phyloP scores from a whole-genome alignment of 208 protist genomes.

The Vickermania spadyakhi region DNA sequence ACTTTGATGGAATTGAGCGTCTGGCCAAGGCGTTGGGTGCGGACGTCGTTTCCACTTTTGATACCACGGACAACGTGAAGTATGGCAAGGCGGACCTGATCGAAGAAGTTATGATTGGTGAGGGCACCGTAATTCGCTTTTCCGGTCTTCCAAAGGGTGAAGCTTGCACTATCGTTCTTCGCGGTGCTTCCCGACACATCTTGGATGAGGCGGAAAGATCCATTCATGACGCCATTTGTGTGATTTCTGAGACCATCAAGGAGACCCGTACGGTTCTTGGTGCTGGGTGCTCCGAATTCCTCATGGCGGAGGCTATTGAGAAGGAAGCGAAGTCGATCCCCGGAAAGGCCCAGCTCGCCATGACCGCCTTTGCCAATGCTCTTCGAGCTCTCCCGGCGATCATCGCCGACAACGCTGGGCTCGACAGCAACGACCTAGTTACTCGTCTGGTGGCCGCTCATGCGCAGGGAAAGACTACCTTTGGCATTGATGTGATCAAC shows the following conservation, averaged over 20 bases:
- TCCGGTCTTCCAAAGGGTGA: conserved; percentile 91
- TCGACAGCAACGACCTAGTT: conserved; percentile 96
- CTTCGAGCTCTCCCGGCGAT: conserved; percentile 95
- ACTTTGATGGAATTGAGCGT: conserved; percentile 98
- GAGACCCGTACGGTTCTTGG: conserved; percentile 95
- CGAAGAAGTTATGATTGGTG: conserved; percentile 98
- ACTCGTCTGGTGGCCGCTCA: conserved; percentile 89
- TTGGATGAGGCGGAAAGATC: conserved; percentile 99
- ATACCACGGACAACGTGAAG: conserved; percentile 93
- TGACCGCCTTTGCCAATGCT: conserved; percentile 96
- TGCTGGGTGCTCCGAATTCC: conserved; percentile 97
- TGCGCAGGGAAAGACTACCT: conserved; percentile 45
- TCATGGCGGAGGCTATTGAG: conserved; percentile 98
- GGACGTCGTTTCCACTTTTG: conserved; percentile 99
- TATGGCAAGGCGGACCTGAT: conserved; percentile 95
- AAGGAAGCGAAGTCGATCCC: conserved; percentile 83
- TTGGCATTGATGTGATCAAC: conserved; percentile 93
- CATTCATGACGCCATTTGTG: conserved; percentile 99
- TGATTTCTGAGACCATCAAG: conserved; percentile 95
- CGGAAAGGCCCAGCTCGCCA: conserved; percentile 84
- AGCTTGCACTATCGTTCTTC: conserved; percentile 99
- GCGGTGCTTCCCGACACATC: conserved; percentile 97
- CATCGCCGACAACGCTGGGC: conserved; percentile 97
- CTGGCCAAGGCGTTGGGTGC: conserved; percentile 93
- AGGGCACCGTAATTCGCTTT: conserved; percentile 98